Conservation (phyloP, 805 yeast species). For the Metschnikowia orientalis region DNA sequence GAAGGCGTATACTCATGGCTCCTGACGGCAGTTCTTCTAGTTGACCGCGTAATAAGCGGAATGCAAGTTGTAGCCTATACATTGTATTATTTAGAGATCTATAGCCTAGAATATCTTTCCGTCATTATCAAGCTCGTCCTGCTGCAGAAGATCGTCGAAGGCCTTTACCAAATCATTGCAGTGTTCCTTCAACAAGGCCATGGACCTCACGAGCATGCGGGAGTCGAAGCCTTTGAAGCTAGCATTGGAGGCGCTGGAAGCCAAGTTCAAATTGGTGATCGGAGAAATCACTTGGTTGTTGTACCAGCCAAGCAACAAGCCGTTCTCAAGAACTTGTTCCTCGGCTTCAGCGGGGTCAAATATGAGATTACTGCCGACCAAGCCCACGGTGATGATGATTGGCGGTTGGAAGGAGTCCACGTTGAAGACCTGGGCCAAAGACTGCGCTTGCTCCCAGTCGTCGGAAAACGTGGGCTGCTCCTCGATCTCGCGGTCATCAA, state of each 20-base stretch:
- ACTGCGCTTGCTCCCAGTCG: constrained; percentile 65
- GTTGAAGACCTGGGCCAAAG: constrained; percentile 34
- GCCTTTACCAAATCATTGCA: constrained; percentile 63
- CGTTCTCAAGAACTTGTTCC: constrained; percentile 83
- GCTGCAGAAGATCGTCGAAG: constrained; percentile 44
- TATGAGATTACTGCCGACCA: constrained; percentile 62
- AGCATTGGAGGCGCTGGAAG: constrained; percentile 41
- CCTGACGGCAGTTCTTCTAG: too few species aligned
- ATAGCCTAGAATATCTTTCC: constrained; percentile 13
- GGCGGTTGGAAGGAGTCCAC: constrained; percentile 58
- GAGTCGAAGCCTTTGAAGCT: constrained; percentile 55
- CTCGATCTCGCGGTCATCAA: constrained; percentile 62
- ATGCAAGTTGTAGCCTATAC: too few species aligned
- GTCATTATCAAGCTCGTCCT: constrained; percentile 30
- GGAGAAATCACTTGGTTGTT: constrained; percentile 70
- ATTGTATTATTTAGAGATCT: background rate
- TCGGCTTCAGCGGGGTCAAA: constrained; percentile 89
- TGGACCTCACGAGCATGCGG: constrained; percentile 45
- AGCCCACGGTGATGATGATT: constrained; percentile 67
- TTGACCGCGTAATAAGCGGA: too few species aligned
- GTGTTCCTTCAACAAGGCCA: constrained; percentile 53
- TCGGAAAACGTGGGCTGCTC: constrained; percentile 91
- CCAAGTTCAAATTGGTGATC: constrained; percentile 61
- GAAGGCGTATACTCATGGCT: background rate
- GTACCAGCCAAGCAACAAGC: constrained; percentile 69